Percentiles rank a stretch among this genome's conserved stretches.
Conservation (phyloP, 2,329 filamentous ascomycete species). For the Pyrenophora graminea region DNA sequence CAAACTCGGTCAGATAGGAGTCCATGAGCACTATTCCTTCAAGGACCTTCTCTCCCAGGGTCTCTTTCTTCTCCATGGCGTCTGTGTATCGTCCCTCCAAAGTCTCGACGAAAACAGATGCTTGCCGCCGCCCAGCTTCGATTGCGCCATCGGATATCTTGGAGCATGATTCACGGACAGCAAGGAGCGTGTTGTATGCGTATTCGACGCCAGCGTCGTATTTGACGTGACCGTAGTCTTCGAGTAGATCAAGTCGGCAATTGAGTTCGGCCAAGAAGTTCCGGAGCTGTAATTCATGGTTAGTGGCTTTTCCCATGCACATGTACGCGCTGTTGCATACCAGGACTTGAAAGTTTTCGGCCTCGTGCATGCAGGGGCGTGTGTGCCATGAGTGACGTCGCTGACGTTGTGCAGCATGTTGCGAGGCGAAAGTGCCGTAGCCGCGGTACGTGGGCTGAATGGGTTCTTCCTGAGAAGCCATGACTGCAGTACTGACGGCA, state of each 20-base stretch:
- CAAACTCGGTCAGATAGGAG: conserved; percentile 81
- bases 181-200: conserved; percentile 82
- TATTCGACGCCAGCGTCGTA: conserved; percentile 83
- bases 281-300: conserved; percentile 62
- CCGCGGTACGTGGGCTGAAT: conserved; percentile 39
- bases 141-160: conserved; percentile 89
- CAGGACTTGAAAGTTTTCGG: conserved; percentile 54
- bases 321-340: conserved; percentile 25
- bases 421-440: conserved; percentile 41
- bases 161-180: conserved; percentile 85
- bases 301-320: conserved; percentile 13
- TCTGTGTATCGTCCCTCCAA: conserved; percentile 87
- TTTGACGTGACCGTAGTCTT: conserved; percentile 81
- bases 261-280: conserved; percentile 85
- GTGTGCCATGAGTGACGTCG: conserved; percentile 55
- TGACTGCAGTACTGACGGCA: conserved; percentile 39
- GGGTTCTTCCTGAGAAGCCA: conserved; percentile 51
- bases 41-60: conserved; percentile 87
- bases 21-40: conserved; percentile 88
- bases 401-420: conserved; percentile 35
- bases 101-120: conserved; percentile 90
- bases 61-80: conserved; percentile 80
- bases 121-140: conserved; percentile 79
- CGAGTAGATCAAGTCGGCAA: conserved; percentile 82
- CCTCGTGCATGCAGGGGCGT: conserved; percentile 51